These are phyloP conservation scores for Cordyceps pruinosa DNA, from an alignment of 2,329 filamentous ascomycete genomes.

Conservation along the genomic window DNA sequence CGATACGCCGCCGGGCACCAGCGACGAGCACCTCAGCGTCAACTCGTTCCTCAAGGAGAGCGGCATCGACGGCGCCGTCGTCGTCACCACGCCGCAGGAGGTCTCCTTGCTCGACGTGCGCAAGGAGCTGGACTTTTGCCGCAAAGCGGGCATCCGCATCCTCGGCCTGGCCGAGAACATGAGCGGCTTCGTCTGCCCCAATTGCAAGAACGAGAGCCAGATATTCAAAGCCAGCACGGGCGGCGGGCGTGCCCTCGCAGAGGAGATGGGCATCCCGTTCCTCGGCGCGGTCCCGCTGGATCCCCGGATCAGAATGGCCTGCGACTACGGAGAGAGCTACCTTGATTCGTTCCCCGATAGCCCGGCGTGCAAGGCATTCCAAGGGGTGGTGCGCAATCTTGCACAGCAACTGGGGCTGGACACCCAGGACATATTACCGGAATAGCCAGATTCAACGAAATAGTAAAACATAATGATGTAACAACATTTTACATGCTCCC, in stretches of 20 bases:
- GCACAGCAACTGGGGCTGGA: conserved; percentile 59
- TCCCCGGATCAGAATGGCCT: conserved; percentile 90
- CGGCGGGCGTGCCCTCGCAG: conserved; percentile 70
- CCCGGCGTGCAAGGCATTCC: conserved; percentile 78
- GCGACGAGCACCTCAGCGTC: conserved; percentile 90
- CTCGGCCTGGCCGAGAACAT: conserved; percentile 96
- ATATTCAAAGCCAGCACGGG: conserved; percentile 92
- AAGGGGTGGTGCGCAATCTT: conserved; percentile 69
- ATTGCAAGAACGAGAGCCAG: conserved; percentile 72
- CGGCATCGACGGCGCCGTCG: conserved; percentile 85
- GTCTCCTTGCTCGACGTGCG: conserved; percentile 85
- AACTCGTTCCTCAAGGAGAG: conserved; percentile 87
- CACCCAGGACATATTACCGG: conserved; percentile 44
- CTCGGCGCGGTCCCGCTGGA: conserved; percentile 86
- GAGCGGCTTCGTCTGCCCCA: conserved; percentile 93
- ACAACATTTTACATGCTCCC: background rate
- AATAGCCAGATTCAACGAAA: conserved; percentile 22
- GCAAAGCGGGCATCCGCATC: conserved; percentile 84
- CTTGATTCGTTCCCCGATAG: conserved; percentile 91
- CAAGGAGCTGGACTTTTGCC: conserved; percentile 97
- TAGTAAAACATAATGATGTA: conserved; percentile 17
- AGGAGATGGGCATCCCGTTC: conserved; percentile 84
- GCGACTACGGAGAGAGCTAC: conserved; percentile 96
- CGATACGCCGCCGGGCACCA: conserved; percentile 92
- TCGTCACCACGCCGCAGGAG: conserved; percentile 94